These are phyloP conservation scores for Colletotrichum lini DNA, from an alignment of 2,329 filamentous ascomycete genomes.

Conservation along the genomic window DNA sequence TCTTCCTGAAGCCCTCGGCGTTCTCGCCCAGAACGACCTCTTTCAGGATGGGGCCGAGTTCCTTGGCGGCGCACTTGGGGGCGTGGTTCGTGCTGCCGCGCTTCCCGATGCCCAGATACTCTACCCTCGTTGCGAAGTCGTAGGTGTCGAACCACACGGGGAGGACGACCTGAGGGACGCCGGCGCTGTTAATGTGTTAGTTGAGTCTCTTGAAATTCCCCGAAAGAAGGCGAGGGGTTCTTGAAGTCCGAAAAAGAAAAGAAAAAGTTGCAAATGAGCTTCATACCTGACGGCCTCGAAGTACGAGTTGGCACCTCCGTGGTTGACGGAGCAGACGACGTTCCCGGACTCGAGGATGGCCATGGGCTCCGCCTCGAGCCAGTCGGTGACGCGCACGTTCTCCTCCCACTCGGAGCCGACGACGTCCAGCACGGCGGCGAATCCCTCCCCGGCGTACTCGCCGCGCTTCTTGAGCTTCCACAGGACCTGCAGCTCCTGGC, in stretches of 20 bases:
- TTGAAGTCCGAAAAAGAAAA: too few species aligned
- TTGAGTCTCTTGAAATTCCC: too few species aligned
- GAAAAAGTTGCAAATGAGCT: background rate
- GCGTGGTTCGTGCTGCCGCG: constrained; percentile 2
- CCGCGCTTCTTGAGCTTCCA: constrained; percentile 52
- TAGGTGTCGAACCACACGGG: constrained; percentile 63
- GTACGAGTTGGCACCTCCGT: constrained; percentile 63
- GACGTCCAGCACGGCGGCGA: background rate
- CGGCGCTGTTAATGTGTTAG: constrained; percentile 51
- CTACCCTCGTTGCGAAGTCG: constrained; percentile 61
- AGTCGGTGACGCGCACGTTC: constrained; percentile 55
- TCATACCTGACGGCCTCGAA: constrained; percentile 55
- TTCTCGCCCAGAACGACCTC: constrained; percentile 2
- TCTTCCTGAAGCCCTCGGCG: background rate
- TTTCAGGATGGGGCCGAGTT: constrained; percentile 4
- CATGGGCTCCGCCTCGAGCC: constrained; percentile 57
- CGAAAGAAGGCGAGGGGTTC: too few species aligned
- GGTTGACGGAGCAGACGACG: constrained; percentile 59
- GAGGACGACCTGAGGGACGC: constrained; percentile 61
- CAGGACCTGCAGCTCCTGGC: constrained; percentile 47
- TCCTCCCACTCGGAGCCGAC: constrained; percentile 14
- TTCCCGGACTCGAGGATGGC: constrained; percentile 54
- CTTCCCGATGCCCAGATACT: constrained; percentile 58
- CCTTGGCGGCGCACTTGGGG: constrained; percentile 1
- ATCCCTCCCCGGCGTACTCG: background rate